Conservation (phyloP, 1,139 yeast genomes). For the Hanseniaspora uvarum region DNA sequence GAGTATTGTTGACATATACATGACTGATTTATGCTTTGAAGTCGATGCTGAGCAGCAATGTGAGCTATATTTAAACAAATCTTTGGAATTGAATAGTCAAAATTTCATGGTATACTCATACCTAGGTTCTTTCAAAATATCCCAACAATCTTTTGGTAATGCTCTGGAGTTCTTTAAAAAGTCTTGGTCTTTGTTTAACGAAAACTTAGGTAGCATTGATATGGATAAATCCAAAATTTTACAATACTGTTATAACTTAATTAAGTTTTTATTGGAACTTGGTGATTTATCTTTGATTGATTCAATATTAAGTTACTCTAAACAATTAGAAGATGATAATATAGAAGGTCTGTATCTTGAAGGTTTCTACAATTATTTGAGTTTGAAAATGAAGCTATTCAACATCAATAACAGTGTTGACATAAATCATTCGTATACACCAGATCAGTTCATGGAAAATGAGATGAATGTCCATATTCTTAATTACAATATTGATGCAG, state of each 20-base stretch:
- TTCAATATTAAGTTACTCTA: conserved; percentile 49
- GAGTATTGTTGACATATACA: conserved; percentile 91
- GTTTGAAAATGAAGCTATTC: conserved; percentile 38
- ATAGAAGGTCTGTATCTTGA: conserved; percentile 73
- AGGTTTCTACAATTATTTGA: conserved; percentile 61
- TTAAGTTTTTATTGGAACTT: conserved; percentile 68
- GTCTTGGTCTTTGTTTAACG: conserved; percentile 60
- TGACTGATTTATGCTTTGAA: conserved; percentile 97
- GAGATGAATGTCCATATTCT: conserved; percentile 41
- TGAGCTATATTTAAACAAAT: conserved; percentile 56
- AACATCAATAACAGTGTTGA: conserved; percentile 23
- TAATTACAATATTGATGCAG: conserved; percentile 34
- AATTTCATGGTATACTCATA: conserved; percentile 77
- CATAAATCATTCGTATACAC: conserved; percentile 20
- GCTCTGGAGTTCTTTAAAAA: conserved; percentile 60
- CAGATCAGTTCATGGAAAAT: conserved; percentile 26
- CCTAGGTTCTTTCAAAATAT: conserved; percentile 77
- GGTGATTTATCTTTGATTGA: conserved; percentile 58
- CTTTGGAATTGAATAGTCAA: conserved; percentile 45
- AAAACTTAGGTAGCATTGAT: conserved; percentile 33
- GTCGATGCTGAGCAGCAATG: conserved; percentile 76
- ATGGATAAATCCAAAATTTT: conserved; percentile 31
- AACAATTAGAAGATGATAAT: conserved; percentile 73
- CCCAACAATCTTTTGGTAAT: conserved; percentile 68
- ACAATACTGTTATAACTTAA: conserved; percentile 58